Evolutionary conservation across 208 protist species (phyloP).

Genomic region (Trypanosoma rangeli): DNA sequence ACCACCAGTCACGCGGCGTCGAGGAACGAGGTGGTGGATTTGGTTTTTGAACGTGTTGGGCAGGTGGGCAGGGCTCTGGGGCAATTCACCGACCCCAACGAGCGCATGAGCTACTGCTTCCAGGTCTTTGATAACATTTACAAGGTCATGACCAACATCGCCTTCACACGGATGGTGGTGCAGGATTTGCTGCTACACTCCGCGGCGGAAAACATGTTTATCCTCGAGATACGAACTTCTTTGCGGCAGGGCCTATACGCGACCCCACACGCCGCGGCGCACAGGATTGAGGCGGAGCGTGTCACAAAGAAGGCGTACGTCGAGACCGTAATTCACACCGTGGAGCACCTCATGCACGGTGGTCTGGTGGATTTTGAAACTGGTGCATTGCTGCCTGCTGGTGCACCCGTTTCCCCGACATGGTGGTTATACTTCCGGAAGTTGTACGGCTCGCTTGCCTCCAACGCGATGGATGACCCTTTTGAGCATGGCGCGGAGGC

Average conservation of each 20-base stretch:
- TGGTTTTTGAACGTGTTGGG: not conserved
- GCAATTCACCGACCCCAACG: slow-evolving; percentile 15
- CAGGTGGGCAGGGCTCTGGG: not conserved
- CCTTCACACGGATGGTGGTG: slow-evolving; percentile 74
- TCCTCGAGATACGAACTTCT: slow-evolving; percentile 85
- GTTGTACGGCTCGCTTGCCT: slow-evolving; percentile 24
- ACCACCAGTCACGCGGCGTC: not conserved
- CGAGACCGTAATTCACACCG: slow-evolving; percentile 46
- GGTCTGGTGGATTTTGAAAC: slow-evolving; percentile 68
- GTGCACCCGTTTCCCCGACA: not conserved
- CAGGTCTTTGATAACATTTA: slow-evolving; percentile 80
- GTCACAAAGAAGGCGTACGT: slow-evolving; percentile 58
- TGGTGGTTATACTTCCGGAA: slow-evolving; percentile 18
- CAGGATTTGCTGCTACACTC: slow-evolving; percentile 76
- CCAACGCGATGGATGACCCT: not conserved
- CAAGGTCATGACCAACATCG: slow-evolving; percentile 68
- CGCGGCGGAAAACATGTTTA: slow-evolving; percentile 61
- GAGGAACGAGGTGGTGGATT: not conserved
- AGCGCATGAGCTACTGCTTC: slow-evolving; percentile 82
- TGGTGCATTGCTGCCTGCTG: slow-evolving; percentile 38
- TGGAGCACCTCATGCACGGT: slow-evolving; percentile 60
- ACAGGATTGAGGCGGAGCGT: not conserved
- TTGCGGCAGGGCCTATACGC: slow-evolving; percentile 56
- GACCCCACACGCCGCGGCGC: slow-evolving; percentile 8
- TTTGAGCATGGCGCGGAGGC: not conserved